Evolutionary conservation across 345 rosid species (phyloP), one percentile per base, ranked within the genome.

Genomic region (Salix udensis): DNA sequence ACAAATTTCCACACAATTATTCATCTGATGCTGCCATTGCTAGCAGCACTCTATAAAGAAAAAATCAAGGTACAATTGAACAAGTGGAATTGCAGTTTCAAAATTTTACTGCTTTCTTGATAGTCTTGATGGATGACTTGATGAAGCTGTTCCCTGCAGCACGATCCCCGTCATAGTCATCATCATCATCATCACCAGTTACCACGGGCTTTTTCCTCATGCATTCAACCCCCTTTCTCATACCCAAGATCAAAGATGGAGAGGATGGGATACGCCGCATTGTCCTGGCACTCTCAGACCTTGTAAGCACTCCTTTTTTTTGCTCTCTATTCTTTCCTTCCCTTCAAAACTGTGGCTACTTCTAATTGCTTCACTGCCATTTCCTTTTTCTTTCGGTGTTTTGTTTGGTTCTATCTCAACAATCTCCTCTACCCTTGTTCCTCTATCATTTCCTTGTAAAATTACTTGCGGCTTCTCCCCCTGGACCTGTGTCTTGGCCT

Each of bases 231-330:
- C 97, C 95, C 80, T 91, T 96, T 78, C 91, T 93, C 88, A 88
- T 80, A 10, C 92, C 90, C 34, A 89, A 82, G 69, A 96, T 74
- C 83, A 93, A 81, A 46, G 95, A 91, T 58, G 98, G 98, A 76
- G 99, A 96, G 34, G 99, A 96, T 66, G 97, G 97, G 72, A 92
- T 87, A 72, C 95, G 86, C 40, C 90, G 83, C 73, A 93, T 86
- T 67, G 87, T 89, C 87, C 92, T 92, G 21, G 95, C 91, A 39
- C 98, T 96, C 78, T 91, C 97, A 1, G 97, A 93, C 87, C 97
- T 89, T 74, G 4, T 73, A 23, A 86, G 79, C 68, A 58, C 80
- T 82, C 87, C 88, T 65, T 86, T 92, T 82, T 85, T 88, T 36
- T 66, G 30, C 68, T 87, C 82, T 87, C 87, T 21, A 50, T 81